Evolutionary conservation across 2,329 filamentous ascomycete genomes (phyloP).

Genomic region (Diaporthe sp.): DNA sequence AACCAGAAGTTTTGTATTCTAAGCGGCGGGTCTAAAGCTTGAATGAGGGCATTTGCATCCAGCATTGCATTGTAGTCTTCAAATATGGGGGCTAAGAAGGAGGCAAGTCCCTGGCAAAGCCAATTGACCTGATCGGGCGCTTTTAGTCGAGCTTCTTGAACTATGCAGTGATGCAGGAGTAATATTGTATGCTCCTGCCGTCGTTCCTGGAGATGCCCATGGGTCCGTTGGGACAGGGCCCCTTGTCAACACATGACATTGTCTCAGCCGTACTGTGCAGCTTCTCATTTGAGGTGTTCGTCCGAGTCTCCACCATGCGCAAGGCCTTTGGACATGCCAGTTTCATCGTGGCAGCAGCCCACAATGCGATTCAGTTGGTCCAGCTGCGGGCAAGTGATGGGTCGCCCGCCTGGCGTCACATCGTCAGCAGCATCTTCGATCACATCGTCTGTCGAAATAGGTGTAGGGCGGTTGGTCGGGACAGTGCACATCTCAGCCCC

Average conservation of each 20-base stretch:
- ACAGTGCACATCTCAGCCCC: too few species aligned
- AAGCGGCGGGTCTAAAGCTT: conserved; percentile 11
- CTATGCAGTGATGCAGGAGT: neutral
- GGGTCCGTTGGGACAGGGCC: neutral
- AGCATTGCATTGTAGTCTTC: neutral
- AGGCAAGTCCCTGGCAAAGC: neutral
- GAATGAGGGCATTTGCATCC: neutral
- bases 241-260: conserved; percentile 1
- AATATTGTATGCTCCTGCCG: neutral
- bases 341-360: neutral
- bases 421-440: neutral
- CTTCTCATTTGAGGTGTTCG: conserved; percentile 13
- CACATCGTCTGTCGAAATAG: neutral
- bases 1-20: conserved; percentile 22
- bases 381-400: neutral
- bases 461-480: neutral
- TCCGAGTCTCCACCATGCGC: conserved; percentile 19
- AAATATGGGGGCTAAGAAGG: neutral
- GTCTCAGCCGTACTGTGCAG: neutral
- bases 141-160: neutral
- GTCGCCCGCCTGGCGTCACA: neutral
- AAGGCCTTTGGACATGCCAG: neutral
- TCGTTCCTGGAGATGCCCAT: neutral
- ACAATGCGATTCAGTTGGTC: conserved; percentile 14
- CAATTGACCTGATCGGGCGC: neutral